Evolutionary conservation across 768 basidiomycete species (phyloP).

Genomic region (Suillus weaverae): DNA sequence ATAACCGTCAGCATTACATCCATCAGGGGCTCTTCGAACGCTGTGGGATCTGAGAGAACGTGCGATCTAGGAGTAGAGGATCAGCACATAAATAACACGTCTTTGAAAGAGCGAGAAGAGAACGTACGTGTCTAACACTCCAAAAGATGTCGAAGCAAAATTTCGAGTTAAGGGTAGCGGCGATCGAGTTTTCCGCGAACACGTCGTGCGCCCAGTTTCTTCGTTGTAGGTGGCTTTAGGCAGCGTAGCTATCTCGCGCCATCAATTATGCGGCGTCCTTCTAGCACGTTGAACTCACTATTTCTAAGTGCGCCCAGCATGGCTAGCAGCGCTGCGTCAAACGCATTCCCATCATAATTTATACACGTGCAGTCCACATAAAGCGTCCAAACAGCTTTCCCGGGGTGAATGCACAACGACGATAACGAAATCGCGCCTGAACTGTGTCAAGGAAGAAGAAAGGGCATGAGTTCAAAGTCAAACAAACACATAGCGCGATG

Average conservation of each 20-base stretch:
- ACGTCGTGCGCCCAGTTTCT: slow-evolving; percentile 59
- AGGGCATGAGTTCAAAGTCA: slow-evolving; percentile 5
- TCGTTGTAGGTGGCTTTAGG: slow-evolving; percentile 70
- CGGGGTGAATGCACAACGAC: slow-evolving; percentile 77
- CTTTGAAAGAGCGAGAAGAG: background rate
- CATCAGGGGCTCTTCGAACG: slow-evolving; percentile 88
- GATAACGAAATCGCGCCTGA: slow-evolving; percentile 63
- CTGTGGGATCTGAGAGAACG: slow-evolving; percentile 79
- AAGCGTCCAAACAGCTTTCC: slow-evolving; percentile 87
- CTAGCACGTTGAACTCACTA: slow-evolving; percentile 49
- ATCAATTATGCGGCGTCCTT: slow-evolving; percentile 10
- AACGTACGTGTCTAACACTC: slow-evolving; percentile 3
- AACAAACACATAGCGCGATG: background rate
- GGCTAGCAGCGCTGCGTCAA: slow-evolving; percentile 86
- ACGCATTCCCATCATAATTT: slow-evolving; percentile 95
- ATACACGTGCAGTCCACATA: slow-evolving; percentile 95
- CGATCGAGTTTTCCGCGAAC: slow-evolving; percentile 48
- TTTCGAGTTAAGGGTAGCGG: slow-evolving; percentile 42
- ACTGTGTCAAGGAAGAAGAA: slow-evolving; percentile 36
- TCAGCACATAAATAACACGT: background rate
- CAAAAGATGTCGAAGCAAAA: background rate
- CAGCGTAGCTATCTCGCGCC: slow-evolving; percentile 50
- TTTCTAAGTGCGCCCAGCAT: slow-evolving; percentile 86
- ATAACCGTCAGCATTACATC: slow-evolving; percentile 69
- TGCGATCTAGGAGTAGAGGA: slow-evolving; percentile 32